Evolutionary conservation across 805 yeast genomes (phyloP).

Genomic region (Pichia thaimueangensis): DNA sequence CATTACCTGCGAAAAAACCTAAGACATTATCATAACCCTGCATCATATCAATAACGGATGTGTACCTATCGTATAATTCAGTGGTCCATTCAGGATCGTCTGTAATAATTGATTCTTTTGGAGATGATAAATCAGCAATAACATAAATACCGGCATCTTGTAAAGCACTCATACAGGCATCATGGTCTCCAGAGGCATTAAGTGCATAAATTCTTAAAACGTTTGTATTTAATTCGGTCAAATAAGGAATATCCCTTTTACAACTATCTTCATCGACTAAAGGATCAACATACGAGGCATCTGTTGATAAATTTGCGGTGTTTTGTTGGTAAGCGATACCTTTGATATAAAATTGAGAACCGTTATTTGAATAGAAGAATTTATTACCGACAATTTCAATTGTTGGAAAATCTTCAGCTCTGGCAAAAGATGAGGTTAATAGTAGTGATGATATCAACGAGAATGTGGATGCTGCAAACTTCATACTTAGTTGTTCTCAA

Average conservation of each 20-base stretch:
- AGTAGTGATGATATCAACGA: too few species aligned
- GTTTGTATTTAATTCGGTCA: slow-evolving; percentile 63
- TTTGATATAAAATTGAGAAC: slow-evolving; percentile 77
- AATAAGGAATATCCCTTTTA: slow-evolving; percentile 75
- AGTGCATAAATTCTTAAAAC: slow-evolving; percentile 83
- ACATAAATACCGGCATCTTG: slow-evolving; percentile 88
- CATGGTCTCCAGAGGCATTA: slow-evolving; percentile 66
- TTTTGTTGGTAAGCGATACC: slow-evolving; percentile 87
- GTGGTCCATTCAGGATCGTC: slow-evolving; percentile 73
- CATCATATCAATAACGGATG: slow-evolving; percentile 74
- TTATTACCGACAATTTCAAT: slow-evolving; percentile 66
- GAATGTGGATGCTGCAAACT: too few species aligned
- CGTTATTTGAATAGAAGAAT: slow-evolving; percentile 66
- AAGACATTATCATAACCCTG: slow-evolving; percentile 71
- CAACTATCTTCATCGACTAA: slow-evolving; percentile 66
- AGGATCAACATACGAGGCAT: slow-evolving; percentile 56
- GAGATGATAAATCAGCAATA: slow-evolving; percentile 84
- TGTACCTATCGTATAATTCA: slow-evolving; percentile 68
- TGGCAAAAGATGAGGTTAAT: slow-evolving; percentile 13
- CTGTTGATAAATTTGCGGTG: slow-evolving; percentile 36
- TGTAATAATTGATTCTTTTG: slow-evolving; percentile 70
- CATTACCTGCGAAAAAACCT: slow-evolving; percentile 97
- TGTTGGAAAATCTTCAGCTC: slow-evolving; percentile 34
- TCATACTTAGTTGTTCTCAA: too few species aligned
- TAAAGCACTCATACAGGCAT: slow-evolving; percentile 66